Base-by-base conservation (phyloP, 208 protist species). In the Naegleria fowleri region DNA sequence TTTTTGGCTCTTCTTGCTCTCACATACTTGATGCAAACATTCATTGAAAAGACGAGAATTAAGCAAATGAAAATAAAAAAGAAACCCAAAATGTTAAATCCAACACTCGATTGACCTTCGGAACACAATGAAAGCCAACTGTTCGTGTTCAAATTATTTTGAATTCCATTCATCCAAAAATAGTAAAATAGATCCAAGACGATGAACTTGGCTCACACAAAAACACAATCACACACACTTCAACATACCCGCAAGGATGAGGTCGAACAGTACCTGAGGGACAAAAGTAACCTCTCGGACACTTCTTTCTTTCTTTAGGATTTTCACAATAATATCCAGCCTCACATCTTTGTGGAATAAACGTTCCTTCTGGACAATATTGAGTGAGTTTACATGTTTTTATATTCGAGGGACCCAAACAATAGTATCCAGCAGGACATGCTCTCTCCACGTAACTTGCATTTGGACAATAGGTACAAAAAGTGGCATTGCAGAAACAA, bases 301-400 rank as follows among this genome's bases (percentile, higher is more conserved):
- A 90, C 2, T 52, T 67, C 33, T 19, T 43, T 67, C 29, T 43
- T 13, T 22, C 51, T 15, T 16, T 83, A 16, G 83, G 43, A 88
- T 22, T 91, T 40, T 36, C 16, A 88, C 90, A 91, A 88, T 48
- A 75, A 38, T 91, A 91, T 39, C 90, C 90, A 36, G 16, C 83
- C 5, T 86, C 86, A 76, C 90, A 91, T 16, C 5, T 16, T 38
- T 16, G 11, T 33, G 29, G 86, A 40, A 39, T 39, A 19, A 76
- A 33, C 7, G 86, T 43, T 19, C 86, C 86, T 38, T 16, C 86
- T 38, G 86, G 52, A 36, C 86, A 90, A 36, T 90, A 90, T 13
- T 67, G 55, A 67, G 55, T 76, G 16, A 15, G 16, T 33, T 43
- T 76, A 36, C 86, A 90, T 39, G 11, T 36, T 29, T 76, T 39